phyloP scores from a whole-genome alignment of 148 eudicot genomes.

The Chenopodium suecicum region DNA sequence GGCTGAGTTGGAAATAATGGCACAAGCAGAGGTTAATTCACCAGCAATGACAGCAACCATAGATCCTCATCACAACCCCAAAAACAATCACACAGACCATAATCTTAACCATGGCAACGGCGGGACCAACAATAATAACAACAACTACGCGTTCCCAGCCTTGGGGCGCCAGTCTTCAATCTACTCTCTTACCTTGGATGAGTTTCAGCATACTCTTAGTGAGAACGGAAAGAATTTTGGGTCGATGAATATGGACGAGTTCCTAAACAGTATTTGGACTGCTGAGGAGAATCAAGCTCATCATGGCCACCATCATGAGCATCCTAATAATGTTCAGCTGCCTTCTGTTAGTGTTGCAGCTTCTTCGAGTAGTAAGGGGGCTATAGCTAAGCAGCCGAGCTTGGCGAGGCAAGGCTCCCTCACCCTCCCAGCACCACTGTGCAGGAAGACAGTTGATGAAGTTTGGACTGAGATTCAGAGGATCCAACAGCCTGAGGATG shows the following conservation, averaged over 20 bases:
- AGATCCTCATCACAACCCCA: constrained; percentile 17
- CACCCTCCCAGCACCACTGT: constrained; percentile 60
- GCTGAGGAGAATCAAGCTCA: constrained; percentile 82
- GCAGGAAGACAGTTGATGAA: constrained; percentile 82
- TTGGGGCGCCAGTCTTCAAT: constrained; percentile 71
- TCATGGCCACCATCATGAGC: background rate
- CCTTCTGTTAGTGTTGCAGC: background rate
- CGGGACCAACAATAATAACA: background rate
- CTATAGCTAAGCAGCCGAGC: constrained; percentile 42
- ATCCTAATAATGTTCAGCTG: constrained; percentile 12
- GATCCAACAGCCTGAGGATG: constrained; percentile 34
- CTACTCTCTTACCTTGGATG: constrained; percentile 84
- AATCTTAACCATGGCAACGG: background rate
- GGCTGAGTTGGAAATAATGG: constrained; percentile 14
- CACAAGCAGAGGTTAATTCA: constrained; percentile 21
- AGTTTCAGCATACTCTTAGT: constrained; percentile 69
- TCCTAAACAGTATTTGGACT: constrained; percentile 88
- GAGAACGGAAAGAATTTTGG: constrained; percentile 84
- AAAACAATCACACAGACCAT: background rate
- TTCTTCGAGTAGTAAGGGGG: constrained; percentile 16
- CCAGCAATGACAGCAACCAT: constrained; percentile 8
- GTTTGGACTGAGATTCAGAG: constrained; percentile 88
- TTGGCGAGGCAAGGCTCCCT: constrained; percentile 74
- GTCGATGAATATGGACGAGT: constrained; percentile 98
- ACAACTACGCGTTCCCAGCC: constrained; percentile 21